Evolutionary conservation across 768 basidiomycete genomes (phyloP).

Genomic region (Butyriboletus loyo): DNA sequence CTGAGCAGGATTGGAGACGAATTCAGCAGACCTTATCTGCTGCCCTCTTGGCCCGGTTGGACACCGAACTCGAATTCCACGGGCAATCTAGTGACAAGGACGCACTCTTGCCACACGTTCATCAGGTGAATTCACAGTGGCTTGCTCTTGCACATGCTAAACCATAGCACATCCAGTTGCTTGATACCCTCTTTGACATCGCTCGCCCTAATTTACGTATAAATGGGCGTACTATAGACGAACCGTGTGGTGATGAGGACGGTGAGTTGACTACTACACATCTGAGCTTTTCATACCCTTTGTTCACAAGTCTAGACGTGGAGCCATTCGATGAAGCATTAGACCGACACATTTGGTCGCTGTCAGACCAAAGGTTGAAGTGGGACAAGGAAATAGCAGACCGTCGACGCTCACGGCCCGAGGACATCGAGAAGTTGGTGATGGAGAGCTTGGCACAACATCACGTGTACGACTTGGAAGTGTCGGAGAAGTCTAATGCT

Average conservation of each 20-base stretch:
- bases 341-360: slow-evolving; percentile 77
- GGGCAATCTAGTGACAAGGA: slow-evolving; percentile 44
- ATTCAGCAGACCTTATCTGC: slow-evolving; percentile 52
- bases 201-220: slow-evolving; percentile 72
- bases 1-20: slow-evolving; percentile 62
- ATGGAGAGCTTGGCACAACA: slow-evolving; percentile 38
- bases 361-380: slow-evolving; percentile 69
- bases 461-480: slow-evolving; percentile 28
- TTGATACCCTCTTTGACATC: slow-evolving; percentile 58
- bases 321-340: slow-evolving; percentile 87
- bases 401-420: slow-evolving; percentile 61
- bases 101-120: slow-evolving; percentile 45
- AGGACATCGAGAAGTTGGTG: slow-evolving; percentile 45
- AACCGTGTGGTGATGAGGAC: slow-evolving; percentile 52
- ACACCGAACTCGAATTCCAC: slow-evolving; percentile 42
- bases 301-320: slow-evolving; percentile 42
- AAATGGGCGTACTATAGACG: slow-evolving; percentile 75
- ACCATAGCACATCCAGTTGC: slow-evolving; percentile 40
- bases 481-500: slow-evolving; percentile 7
- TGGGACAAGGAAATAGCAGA: slow-evolving; percentile 73
- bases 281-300: not conserved
- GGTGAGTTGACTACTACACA: slow-evolving; percentile 35
- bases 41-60: slow-evolving; percentile 44
- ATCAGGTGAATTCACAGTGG: slow-evolving; percentile 40
- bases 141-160: not conserved